phyloP scores from a whole-genome alignment of 2,329 filamentous ascomycete species.

The Sphaerulina vaccinii region DNA sequence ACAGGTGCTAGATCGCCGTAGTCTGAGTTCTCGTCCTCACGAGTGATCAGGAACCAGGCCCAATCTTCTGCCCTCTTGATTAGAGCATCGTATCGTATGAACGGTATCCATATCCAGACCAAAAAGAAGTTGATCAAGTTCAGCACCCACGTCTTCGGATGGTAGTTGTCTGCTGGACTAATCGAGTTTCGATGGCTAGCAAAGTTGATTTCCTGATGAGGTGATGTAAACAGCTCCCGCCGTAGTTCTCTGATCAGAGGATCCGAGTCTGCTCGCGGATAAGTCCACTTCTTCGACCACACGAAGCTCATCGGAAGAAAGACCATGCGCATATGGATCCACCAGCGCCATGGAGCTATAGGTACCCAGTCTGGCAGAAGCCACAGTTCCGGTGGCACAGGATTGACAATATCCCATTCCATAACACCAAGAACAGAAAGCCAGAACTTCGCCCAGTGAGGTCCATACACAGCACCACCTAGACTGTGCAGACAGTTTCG shows the following conservation, averaged over 20 bases:
- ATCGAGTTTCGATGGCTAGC: slow-evolving; percentile 78
- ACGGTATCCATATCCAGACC: slow-evolving; percentile 76
- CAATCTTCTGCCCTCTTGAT: slow-evolving; percentile 74
- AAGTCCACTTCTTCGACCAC: slow-evolving; percentile 78
- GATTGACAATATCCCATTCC: slow-evolving; percentile 91
- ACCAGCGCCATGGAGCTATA: slow-evolving; percentile 38
- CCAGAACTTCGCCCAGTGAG: slow-evolving; percentile 99
- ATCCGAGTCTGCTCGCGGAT: slow-evolving; percentile 61
- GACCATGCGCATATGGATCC: slow-evolving; percentile 97
- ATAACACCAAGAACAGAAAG: slow-evolving; percentile 78
- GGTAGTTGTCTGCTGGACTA: slow-evolving; percentile 77
- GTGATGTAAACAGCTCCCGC: slow-evolving; percentile 77
- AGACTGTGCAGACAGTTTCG: slow-evolving; percentile 78
- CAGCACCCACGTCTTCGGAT: slow-evolving; percentile 84
- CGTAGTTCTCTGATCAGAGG: slow-evolving; percentile 70
- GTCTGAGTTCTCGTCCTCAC: slow-evolving; percentile 91
- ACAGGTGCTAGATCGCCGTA: slow-evolving; percentile 85
- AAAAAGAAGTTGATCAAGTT: slow-evolving; percentile 76
- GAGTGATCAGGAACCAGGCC: slow-evolving; percentile 77
- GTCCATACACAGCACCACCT: slow-evolving; percentile 77
- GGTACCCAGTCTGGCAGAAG: slow-evolving; percentile 41
- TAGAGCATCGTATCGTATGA: slow-evolving; percentile 65
- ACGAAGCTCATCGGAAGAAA: slow-evolving; percentile 89
- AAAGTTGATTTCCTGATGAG: slow-evolving; percentile 78
- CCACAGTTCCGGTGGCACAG: slow-evolving; percentile 91